A percentile compares a stretch with the other conserved stretches of the same genome.
These are phyloP conservation scores for Umbelopsis sp. DNA, from an alignment of 192 early-diverging fungal genomes.

Conservation along the genomic window DNA sequence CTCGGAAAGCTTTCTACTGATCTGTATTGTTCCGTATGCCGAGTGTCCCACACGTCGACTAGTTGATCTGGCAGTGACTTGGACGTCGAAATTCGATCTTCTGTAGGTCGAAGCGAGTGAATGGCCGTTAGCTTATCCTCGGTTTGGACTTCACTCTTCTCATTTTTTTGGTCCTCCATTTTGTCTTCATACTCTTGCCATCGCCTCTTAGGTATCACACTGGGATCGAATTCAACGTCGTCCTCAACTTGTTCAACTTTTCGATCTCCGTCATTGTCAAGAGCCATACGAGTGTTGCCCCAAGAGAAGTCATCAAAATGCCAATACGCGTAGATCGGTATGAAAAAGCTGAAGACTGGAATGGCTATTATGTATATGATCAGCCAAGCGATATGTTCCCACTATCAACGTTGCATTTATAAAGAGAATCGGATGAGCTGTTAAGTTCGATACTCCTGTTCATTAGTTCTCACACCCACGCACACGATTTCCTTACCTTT, in stretches of 20 bases:
- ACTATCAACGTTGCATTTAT: not conserved
- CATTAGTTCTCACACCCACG: not conserved
- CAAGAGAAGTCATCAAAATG: constrained; percentile 99
- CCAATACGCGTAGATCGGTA: constrained; percentile 86
- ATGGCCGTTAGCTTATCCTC: too few species aligned
- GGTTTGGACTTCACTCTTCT: not conserved
- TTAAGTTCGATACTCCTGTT: not conserved
- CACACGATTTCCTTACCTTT: constrained; percentile 41
- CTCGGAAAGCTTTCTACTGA: not conserved
- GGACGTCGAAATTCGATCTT: too few species aligned
- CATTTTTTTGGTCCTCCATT: constrained; percentile 29
- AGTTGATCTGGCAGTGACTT: too few species aligned
- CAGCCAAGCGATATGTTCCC: not conserved
- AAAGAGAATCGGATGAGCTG: not conserved
- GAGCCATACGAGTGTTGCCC: constrained; percentile 92
- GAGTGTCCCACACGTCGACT: not conserved
- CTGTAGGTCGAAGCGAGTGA: too few species aligned
- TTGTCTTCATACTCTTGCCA: constrained; percentile 73
- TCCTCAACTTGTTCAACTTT: constrained; percentile 40
- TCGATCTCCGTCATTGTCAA: constrained; percentile 18
- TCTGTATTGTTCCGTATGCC: not conserved
- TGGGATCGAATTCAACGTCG: constrained; percentile 68
- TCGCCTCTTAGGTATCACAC: constrained; percentile 59
- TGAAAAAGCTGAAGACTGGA: not conserved
- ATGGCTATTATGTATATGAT: not conserved